phyloP scores from a whole-genome alignment of 306 rosid species.

The Psophocarpus tetragonolobus region DNA sequence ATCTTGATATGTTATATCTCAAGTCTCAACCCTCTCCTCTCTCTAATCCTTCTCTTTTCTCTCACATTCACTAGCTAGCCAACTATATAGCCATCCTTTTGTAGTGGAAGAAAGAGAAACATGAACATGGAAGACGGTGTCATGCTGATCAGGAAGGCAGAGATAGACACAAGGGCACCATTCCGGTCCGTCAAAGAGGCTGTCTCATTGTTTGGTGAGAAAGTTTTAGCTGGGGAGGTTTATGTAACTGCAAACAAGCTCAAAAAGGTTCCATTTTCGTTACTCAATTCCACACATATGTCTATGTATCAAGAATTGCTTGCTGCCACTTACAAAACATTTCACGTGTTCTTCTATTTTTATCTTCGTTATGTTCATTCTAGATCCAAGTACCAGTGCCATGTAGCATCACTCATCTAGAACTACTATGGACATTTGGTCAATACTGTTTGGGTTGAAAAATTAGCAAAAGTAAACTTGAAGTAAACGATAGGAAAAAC shows the following conservation, averaged over 20 bases:
- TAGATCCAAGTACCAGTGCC: background rate
- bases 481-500: too few relatives aligned
- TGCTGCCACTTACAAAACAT: background rate
- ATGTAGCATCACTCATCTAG: background rate
- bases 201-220: constrained; percentile 75
- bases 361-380: background rate
- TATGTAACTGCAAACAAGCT: constrained; percentile 59
- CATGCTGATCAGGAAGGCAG: constrained; percentile 55
- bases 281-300: background rate
- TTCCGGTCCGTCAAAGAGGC: constrained; percentile 92
- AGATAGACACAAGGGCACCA: constrained; percentile 78
- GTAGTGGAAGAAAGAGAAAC: background rate
- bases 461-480: too few relatives aligned
- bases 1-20: constrained; percentile 16
- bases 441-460: too few relatives aligned
- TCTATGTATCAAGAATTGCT: background rate
- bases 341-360: background rate
- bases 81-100: background rate
- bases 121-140: constrained; percentile 49
- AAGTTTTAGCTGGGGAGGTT: constrained; percentile 73
- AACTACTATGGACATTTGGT: background rate
- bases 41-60: background rate
- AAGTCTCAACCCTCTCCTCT: background rate
- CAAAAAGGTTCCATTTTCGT: constrained; percentile 53
- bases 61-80: background rate